Evolutionary conservation across 2,329 filamentous ascomycete genomes (phyloP).

Genomic region (Aureobasidium leucospermi): DNA sequence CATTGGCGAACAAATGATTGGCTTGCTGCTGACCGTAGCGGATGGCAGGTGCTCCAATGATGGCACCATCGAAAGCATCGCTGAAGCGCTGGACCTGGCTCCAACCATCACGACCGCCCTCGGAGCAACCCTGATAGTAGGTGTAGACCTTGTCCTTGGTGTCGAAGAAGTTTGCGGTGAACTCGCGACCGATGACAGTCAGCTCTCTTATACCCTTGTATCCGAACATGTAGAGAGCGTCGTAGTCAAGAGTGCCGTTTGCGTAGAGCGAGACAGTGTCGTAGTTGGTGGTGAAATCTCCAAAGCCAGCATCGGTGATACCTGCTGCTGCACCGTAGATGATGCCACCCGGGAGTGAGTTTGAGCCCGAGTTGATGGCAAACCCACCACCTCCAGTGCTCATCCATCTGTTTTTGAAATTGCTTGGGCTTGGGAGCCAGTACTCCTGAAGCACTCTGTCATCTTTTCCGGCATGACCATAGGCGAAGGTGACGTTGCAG

Average conservation of each 20-base stretch:
- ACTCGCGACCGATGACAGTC: conserved; percentile 37
- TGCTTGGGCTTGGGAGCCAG: conserved; percentile 37
- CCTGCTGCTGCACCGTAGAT: conserved; percentile 43
- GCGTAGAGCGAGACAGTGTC: conserved; percentile 25
- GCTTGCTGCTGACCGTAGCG: conserved; percentile 39
- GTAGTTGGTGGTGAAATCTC: conserved; percentile 37
- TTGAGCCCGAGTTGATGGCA: conserved; percentile 32
- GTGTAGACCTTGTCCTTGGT: conserved; percentile 30
- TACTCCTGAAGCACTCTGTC: conserved; percentile 31
- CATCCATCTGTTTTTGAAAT: conserved; percentile 41
- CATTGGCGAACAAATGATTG: conserved; percentile 33
- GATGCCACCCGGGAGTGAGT: conserved; percentile 34
- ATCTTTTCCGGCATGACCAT: conserved; percentile 36
- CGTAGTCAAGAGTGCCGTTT: conserved; percentile 46
- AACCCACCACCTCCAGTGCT: conserved; percentile 41
- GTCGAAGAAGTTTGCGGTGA: conserved; percentile 33
- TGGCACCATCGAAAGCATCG: conserved; percentile 40
- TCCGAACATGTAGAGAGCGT: conserved; percentile 41
- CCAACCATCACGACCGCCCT: conserved; percentile 43
- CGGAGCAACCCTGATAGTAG: conserved; percentile 48
- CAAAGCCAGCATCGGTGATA: conserved; percentile 46
- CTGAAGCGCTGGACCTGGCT: conserved; percentile 45
- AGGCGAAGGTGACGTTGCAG: conserved; percentile 32
- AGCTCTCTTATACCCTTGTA: conserved; percentile 47
- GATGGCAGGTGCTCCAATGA: conserved; percentile 40